Evolutionary conservation across 371 early-diverging fungal genomes (phyloP), one percentile per base, ranked within the genome.

Genomic region (Saksenaea oblongispora): DNA sequence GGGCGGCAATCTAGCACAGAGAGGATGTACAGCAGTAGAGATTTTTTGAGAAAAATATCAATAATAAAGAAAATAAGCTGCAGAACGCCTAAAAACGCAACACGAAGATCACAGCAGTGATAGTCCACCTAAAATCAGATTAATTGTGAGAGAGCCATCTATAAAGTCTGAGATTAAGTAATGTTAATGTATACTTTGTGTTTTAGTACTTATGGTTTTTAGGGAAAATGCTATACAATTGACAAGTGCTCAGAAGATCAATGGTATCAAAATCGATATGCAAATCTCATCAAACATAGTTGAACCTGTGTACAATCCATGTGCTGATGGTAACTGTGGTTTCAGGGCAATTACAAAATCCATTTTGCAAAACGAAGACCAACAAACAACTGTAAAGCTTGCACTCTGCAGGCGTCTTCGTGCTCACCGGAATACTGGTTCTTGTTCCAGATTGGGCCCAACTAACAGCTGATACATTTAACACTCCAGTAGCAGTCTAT

Each of bases 381-480:
- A 22, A 11, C 22, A 22, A 5, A 22, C 0, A 22, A 22, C 22
- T 8, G 51, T 47, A 5, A 47, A 47, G 27, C 22, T 47, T 3
- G 51, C 51, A 47, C 11, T 47, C 9, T 47, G 51, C 22, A 47
- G 51, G 0, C 47, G 47, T 10, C 22, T 47, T 18, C 18, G 10
- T n/a, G 10, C 47, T 47, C 47, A 18, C 47, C 47, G 4, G 47
- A 47, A 22, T 47, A 47, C 24, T 61, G 61, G 54, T 54, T 61
- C 4, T 34, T 5, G 17, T 22, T 1, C 35, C 14, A 0, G 54
- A 34, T 27, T 17, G 35, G 13, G 53, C 36, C 3, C 61, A 61
- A 22, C 22, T 61, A 11, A 54, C 61, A 34, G 61, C 61, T 39
- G 61, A 61, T 5, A 34, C 61, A 2, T 53, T 61, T n/a, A 34